Evolutionary conservation across 1,284 basidiomycete genomes (phyloP).

Genomic region (Cutaneotrichosporon sp.): DNA sequence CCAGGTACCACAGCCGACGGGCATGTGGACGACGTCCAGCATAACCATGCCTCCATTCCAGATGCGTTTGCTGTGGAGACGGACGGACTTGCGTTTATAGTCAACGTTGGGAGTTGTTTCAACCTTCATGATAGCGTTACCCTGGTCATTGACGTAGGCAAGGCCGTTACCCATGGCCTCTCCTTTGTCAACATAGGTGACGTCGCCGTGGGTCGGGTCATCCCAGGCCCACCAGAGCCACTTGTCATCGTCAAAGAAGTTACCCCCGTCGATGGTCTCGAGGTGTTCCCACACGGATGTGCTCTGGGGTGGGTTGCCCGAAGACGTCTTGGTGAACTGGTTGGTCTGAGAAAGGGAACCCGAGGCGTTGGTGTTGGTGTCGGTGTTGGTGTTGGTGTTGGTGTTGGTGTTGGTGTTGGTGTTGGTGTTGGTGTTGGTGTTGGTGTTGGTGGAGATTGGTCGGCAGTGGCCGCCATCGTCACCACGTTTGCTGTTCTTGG

Average conservation of each 20-base stretch:
- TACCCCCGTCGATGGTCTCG: conserved; percentile 28
- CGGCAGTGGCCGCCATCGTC: not conserved
- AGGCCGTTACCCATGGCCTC: conserved; percentile 45
- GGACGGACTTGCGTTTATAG: conserved; percentile 63
- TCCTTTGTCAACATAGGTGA: conserved; percentile 38
- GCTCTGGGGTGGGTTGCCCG: conserved; percentile 15
- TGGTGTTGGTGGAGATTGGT: not conserved
- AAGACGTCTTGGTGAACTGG: conserved; percentile 19
- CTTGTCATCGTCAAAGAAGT: conserved; percentile 64
- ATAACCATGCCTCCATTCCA: conserved; percentile 64
- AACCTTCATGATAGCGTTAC: conserved; percentile 74
- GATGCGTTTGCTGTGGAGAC: conserved; percentile 60
- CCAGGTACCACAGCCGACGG: conserved; percentile 79
- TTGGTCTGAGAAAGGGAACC: conserved; percentile 2
- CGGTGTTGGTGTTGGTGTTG: not conserved
- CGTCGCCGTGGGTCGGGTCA: conserved; percentile 75
- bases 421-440: not conserved
- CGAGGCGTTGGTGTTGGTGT: not conserved
- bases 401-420: not conserved
- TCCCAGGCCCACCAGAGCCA: conserved; percentile 66
- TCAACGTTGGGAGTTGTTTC: conserved; percentile 68
- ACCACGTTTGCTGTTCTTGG: not conserved
- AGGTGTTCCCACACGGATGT: conserved; percentile 34
- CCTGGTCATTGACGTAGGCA: conserved; percentile 58
- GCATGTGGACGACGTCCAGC: conserved; percentile 83